Percentiles rank a stretch among this genome's conserved stretches.
Conservation (phyloP, 768 basidiomycete genomes). For the Macrolepiota dolichaula region DNA sequence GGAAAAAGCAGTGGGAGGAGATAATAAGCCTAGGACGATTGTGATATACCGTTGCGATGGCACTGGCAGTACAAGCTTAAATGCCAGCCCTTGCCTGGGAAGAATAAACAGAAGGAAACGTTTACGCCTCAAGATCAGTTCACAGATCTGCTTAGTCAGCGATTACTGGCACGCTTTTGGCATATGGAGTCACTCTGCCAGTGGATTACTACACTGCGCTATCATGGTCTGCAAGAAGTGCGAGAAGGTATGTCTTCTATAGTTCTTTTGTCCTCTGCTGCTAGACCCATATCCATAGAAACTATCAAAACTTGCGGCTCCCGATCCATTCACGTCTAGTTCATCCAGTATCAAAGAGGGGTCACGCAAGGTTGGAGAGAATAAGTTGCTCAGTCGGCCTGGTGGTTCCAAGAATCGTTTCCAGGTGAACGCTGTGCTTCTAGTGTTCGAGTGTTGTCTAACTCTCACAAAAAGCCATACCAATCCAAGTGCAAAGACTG, state of each 20-base stretch:
- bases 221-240: constrained; percentile 88
- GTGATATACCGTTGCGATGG: constrained; percentile 33
- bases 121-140: background rate
- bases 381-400: constrained; percentile 72
- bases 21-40: constrained; percentile 35
- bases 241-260: constrained; percentile 52
- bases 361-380: constrained; percentile 78
- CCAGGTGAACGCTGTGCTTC: constrained; percentile 45
- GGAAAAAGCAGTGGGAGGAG: constrained; percentile 19
- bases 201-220: constrained; percentile 18
- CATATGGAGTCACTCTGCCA: constrained; percentile 4
- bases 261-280: constrained; percentile 16
- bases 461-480: constrained; percentile 58
- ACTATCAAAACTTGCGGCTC: constrained; percentile 87
- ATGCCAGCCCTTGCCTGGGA: background rate
- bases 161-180: background rate
- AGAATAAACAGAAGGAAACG: background rate
- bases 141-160: constrained; percentile 15
- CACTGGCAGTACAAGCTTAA: constrained; percentile 12
- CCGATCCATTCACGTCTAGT: constrained; percentile 80
- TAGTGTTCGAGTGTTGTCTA: constrained; percentile 17
- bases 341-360: constrained; percentile 76
- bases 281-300: constrained; percentile 50
- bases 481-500: constrained; percentile 86
- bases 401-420: constrained; percentile 75